A percentile compares a stretch with the other conserved stretches of the same genome.
These are phyloP conservation scores for Orbilia ellipsospora DNA, from an alignment of 2,329 filamentous ascomycete genomes.

Conservation along the genomic window DNA sequence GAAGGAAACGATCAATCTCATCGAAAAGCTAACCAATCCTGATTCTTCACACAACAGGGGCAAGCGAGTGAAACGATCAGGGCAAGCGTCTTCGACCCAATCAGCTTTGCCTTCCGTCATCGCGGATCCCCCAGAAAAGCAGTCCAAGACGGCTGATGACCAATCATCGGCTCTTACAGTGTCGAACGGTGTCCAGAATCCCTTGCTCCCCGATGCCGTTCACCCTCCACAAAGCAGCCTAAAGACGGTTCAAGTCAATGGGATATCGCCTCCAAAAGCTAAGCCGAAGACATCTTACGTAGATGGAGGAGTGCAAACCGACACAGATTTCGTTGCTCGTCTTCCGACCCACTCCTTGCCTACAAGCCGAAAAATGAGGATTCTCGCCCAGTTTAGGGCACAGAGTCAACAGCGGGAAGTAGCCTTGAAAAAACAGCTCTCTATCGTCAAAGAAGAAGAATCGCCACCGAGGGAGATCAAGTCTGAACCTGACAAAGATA, in stretches of 20 bases:
- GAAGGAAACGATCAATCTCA: conserved; percentile 58
- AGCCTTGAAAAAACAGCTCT: conserved; percentile 36
- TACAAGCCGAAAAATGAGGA: conserved; percentile 51
- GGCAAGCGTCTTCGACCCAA: conserved; percentile 43
- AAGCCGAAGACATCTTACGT: conserved; percentile 55
- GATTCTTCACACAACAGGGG: conserved; percentile 56
- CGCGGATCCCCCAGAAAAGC: conserved; percentile 53
- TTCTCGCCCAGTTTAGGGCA: conserved; percentile 43
- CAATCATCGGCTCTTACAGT: conserved; percentile 35
- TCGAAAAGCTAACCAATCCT: conserved; percentile 58
- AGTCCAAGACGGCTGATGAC: conserved; percentile 43
- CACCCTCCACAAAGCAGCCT: conserved; percentile 50
- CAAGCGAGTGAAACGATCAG: conserved; percentile 58
- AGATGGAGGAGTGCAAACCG: conserved; percentile 58
- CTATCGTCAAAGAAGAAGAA: conserved; percentile 51
- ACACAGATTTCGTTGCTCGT: conserved; percentile 36
- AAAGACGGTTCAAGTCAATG: conserved; percentile 51
- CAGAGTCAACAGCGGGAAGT: conserved; percentile 36
- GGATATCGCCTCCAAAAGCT: conserved; percentile 33
- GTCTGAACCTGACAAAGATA: conserved; percentile 23
- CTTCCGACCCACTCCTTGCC: conserved; percentile 20
- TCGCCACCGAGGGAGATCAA: conserved; percentile 18
- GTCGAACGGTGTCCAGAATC: conserved; percentile 35
- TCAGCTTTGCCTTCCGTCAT: conserved; percentile 23
- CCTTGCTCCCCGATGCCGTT: conserved; percentile 54